Evolutionary conservation across 495 filamentous ascomycete species (phyloP).

Genomic region (Penicillium bialowiezense): DNA sequence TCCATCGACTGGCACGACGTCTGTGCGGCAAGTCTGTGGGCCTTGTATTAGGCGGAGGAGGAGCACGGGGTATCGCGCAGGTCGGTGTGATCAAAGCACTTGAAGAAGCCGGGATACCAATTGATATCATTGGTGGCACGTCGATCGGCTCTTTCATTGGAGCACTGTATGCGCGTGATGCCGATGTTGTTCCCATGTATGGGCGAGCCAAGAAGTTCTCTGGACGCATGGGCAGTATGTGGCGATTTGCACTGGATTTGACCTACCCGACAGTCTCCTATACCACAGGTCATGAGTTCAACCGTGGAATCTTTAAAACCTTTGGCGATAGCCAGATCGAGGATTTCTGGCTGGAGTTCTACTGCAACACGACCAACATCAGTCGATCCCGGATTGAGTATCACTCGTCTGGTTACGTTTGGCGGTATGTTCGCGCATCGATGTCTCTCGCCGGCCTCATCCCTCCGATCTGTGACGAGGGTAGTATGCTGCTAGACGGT

Average conservation of each 20-base stretch:
- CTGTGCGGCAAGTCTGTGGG: conserved; percentile 94
- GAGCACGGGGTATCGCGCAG: conserved; percentile 86
- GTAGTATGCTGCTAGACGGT: conserved; percentile 91
- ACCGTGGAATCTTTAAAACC: conserved; percentile 97
- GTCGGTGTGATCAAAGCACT: conserved; percentile 91
- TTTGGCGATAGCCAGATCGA: conserved; percentile 96
- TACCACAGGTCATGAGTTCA: conserved; percentile 98
- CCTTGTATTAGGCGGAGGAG: conserved; percentile 89
- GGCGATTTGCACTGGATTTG: conserved; percentile 92
- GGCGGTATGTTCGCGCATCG: conserved; percentile 92
- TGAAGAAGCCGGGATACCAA: conserved; percentile 93
- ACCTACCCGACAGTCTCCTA: conserved; percentile 95
- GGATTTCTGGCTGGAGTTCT: conserved; percentile 98
- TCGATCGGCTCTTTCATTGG: conserved; percentile 98
- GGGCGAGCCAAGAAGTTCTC: conserved; percentile 95
- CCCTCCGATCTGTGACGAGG: conserved; percentile 93
- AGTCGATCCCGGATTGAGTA: conserved; percentile 83
- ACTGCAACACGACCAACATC: conserved; percentile 99
- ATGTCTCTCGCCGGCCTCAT: conserved; percentile 94
- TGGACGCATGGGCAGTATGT: conserved; percentile 94
- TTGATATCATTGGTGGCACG: conserved; percentile 93
- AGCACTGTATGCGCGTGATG: conserved; percentile 91
- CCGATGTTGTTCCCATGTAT: conserved; percentile 95
- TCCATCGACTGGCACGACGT: conserved; percentile 86
- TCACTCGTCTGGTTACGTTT: conserved; percentile 92